phyloP scores from a whole-genome alignment of 2,329 filamentous ascomycete species.

The Botrytis elliptica region DNA sequence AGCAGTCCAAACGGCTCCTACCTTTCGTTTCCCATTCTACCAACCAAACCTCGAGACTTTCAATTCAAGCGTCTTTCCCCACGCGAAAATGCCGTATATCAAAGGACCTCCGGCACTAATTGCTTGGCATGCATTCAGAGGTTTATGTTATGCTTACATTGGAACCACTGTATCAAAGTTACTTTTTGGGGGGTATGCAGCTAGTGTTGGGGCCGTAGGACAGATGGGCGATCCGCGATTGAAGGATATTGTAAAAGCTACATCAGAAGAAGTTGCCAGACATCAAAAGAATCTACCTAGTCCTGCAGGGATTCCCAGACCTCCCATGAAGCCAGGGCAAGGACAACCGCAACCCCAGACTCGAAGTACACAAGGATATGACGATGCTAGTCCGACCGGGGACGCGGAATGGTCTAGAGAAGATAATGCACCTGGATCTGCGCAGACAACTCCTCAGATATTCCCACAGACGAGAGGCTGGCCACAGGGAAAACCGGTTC shows the following conservation, averaged over 20 bases:
- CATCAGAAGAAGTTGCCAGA: constrained; percentile 18
- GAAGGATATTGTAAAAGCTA: constrained; percentile 26
- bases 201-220: constrained; percentile 31
- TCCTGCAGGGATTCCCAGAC: constrained; percentile 7
- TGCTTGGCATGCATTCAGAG: constrained; percentile 33
- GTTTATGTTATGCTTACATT: constrained; percentile 29
- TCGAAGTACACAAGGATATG: constrained; percentile 2
- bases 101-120: constrained; percentile 26
- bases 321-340: constrained; percentile 16
- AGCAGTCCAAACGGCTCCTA: constrained; percentile 27
- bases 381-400: constrained; percentile 36
- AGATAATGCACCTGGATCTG: constrained; percentile 18
- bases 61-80: constrained; percentile 28
- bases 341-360: constrained; percentile 23
- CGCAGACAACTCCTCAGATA: background rate
- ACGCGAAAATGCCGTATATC: constrained; percentile 21
- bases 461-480: constrained; percentile 1
- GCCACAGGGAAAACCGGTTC: background rate
- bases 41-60: constrained; percentile 35
- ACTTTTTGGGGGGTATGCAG: constrained; percentile 33
- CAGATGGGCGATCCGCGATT: constrained; percentile 35
- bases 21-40: constrained; percentile 37
- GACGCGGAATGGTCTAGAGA: constrained; percentile 27
- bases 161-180: constrained; percentile 28
- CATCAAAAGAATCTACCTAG: constrained; percentile 10